phyloP scores from a whole-genome alignment of 129 eudicot species.

The Tagetes erecta region DNA sequence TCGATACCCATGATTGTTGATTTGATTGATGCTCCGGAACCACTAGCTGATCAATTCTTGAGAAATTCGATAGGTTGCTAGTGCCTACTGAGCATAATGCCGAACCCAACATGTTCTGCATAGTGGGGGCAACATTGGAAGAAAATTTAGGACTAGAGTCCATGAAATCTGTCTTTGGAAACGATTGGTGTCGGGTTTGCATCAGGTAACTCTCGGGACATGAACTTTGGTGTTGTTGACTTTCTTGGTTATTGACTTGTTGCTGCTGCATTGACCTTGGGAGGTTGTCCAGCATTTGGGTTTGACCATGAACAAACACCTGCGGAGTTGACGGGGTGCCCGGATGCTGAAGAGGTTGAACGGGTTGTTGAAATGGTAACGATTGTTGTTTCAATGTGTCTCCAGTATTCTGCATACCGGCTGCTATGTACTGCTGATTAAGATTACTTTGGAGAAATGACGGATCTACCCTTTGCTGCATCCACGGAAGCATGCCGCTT shows the following conservation, averaged over 20 bases:
- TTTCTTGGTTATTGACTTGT: slow-evolving; percentile 49
- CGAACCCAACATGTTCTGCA: slow-evolving; percentile 65
- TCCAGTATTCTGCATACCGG: slow-evolving; percentile 60
- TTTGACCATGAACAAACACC: slow-evolving; percentile 59
- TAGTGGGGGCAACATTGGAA: slow-evolving; percentile 42
- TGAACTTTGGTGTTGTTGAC: slow-evolving; percentile 43
- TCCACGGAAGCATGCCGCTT: slow-evolving; percentile 79
- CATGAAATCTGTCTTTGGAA: slow-evolving; percentile 53
- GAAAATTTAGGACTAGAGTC: slow-evolving; percentile 46
- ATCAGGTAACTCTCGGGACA: slow-evolving; percentile 53
- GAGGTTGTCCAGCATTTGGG: slow-evolving; percentile 64
- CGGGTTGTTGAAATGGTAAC: slow-evolving; percentile 81
- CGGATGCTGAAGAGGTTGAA: slow-evolving; percentile 64
- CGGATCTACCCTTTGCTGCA: slow-evolving; percentile 88
- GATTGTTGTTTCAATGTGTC: slow-evolving; percentile 63
- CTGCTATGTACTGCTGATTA: slow-evolving; percentile 82
- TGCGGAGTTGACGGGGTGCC: slow-evolving; percentile 51
- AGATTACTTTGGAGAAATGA: slow-evolving; percentile 59
- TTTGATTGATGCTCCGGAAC: slow-evolving; percentile 52
- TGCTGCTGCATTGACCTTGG: slow-evolving; percentile 46
- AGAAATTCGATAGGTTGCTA: slow-evolving; percentile 55
- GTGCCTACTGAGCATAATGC: slow-evolving; percentile 52
- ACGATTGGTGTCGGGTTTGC: slow-evolving; percentile 55
- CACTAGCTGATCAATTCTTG: slow-evolving; percentile 48
- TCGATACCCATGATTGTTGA: slow-evolving; percentile 69